phyloP scores from a whole-genome alignment of 2,329 filamentous ascomycete genomes.

The Sarocladium oryzae region DNA sequence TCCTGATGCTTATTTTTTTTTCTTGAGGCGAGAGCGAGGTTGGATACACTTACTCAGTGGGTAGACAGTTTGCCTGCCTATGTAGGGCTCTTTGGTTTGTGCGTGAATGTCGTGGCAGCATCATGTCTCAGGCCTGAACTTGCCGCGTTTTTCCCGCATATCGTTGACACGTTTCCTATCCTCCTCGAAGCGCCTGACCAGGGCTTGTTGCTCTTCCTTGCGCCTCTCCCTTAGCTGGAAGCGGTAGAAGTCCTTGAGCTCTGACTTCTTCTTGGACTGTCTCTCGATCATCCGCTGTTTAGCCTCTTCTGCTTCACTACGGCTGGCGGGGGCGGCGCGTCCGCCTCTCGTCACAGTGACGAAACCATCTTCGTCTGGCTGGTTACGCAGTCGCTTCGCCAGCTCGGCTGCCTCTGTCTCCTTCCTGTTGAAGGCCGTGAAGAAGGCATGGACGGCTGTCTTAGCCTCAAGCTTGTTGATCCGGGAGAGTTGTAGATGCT shows the following conservation, averaged over 20 bases:
- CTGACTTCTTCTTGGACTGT: slow-evolving; percentile 54
- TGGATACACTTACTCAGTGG: slow-evolving; percentile 9
- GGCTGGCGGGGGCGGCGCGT: slow-evolving; percentile 63
- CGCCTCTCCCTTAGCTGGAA: slow-evolving; percentile 76
- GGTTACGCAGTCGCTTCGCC: slow-evolving; percentile 61
- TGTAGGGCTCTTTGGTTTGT: too few species aligned
- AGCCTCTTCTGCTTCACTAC: slow-evolving; percentile 61
- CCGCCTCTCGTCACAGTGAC: slow-evolving; percentile 82
- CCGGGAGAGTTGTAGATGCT: slow-evolving; percentile 66
- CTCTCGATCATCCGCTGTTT: slow-evolving; percentile 55
- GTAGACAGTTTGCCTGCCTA: too few species aligned
- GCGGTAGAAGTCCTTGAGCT: slow-evolving; percentile 70
- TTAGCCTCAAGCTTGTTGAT: slow-evolving; percentile 64
- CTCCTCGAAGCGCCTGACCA: slow-evolving; percentile 68
- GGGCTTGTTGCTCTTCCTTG: slow-evolving; percentile 64
- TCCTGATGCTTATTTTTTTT: slow-evolving; percentile 25
- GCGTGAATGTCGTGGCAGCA: background rate
- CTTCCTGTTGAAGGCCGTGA: slow-evolving; percentile 70
- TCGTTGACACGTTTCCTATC: slow-evolving; percentile 66
- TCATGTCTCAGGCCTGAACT: slow-evolving; percentile 48
- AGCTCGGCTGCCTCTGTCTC: slow-evolving; percentile 57
- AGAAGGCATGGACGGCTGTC: slow-evolving; percentile 73
- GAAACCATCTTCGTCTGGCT: slow-evolving; percentile 93
- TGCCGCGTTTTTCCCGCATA: slow-evolving; percentile 62
- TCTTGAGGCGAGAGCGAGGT: slow-evolving; percentile 11